Percentiles rank a stretch among this genome's conserved stretches.
Evolutionary conservation across 192 early-diverging fungal genomes (phyloP).

Genomic region (Backusella australiensis): DNA sequence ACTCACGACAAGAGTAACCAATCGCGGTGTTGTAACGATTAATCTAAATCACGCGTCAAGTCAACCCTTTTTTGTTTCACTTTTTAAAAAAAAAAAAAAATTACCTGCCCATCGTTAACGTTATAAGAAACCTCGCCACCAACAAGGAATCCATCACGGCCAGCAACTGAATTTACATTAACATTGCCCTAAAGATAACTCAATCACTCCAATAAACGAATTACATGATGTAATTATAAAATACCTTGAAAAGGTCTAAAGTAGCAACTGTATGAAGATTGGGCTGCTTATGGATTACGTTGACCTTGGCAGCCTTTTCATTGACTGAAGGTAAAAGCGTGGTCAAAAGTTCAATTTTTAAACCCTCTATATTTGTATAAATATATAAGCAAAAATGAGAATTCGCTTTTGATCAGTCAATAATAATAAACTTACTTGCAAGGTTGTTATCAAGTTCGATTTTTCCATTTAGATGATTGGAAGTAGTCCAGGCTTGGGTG

Average conservation of each 20-base stretch:
- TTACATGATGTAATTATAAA: background rate
- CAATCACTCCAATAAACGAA: background rate
- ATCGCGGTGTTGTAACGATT: slow-evolving; percentile 87
- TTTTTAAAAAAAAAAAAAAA: background rate
- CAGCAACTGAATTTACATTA: slow-evolving; percentile 84
- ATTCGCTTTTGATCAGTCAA: background rate
- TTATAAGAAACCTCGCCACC: slow-evolving; percentile 97
- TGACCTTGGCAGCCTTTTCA: slow-evolving; percentile 76
- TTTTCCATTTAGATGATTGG: slow-evolving; percentile 88
- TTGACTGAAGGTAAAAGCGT: slow-evolving; percentile 84
- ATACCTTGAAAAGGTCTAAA: slow-evolving; percentile 90
- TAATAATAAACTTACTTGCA: slow-evolving; percentile 49
- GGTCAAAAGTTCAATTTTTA: slow-evolving; percentile 90
- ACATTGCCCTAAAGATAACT: slow-evolving; percentile 66
- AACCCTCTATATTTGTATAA: slow-evolving; percentile 58
- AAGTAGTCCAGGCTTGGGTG: slow-evolving; percentile 97
- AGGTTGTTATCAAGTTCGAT: slow-evolving; percentile 93
- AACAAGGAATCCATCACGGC: slow-evolving; percentile 83
- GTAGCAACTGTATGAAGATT: slow-evolving; percentile 85
- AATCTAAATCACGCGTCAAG: slow-evolving; percentile 29
- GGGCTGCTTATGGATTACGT: slow-evolving; percentile 95
- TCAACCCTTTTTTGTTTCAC: background rate
- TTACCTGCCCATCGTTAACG: slow-evolving; percentile 79
- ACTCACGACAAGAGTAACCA: slow-evolving; percentile 87
- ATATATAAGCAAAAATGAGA: background rate